Base-by-base conservation (phyloP, 163 green algal species). In the Prototheca stagnorum region DNA sequence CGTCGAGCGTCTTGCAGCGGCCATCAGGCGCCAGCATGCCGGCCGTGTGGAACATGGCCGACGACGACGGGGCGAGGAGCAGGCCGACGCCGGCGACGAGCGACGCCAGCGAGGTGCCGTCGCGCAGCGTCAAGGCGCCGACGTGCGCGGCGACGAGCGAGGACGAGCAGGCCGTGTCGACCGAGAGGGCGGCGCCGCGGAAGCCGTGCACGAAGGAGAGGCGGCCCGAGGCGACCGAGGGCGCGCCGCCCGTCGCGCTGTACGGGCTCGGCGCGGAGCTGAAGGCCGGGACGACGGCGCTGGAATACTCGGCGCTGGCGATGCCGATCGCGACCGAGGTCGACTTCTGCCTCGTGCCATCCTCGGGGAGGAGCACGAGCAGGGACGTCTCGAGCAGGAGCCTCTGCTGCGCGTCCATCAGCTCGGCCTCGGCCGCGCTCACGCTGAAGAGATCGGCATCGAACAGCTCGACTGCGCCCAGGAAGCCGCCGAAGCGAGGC, bases 161-260 rank as follows among this genome's bases (percentile, higher is more conserved):
- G 16, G 76, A 84, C 14, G 77, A 91, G 62, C 85, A 95, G 39
- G 85, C 85, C 3, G 85, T 95, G 73, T 95, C 85, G 15, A 93
- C 62, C 19, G 59, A 72, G 0, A 77, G 35, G 39, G 66, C 64
- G 1, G 67, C 67, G 1, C 73, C 72, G 34, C 61, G 67, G 49
- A 79, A 57, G 5, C 50, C 73, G 65, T 67, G 78, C 1, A 54
- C 60, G 51, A 67, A 80, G 22, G 66, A 68, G 11, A 81, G 33
- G 4, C 73, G 54, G 14, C 73, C 73, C 25, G 56, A 64, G 11
- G 70, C 65, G 23, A 79, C 70, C 25, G 49, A 70, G 34, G 68
- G 63, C 37, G 71, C 61, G 3, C 62, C 56, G 12, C 73, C 73
- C 2, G 73, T 82, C 35, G 73, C 67, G 17, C 39, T 58, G 53